phyloP scores from a whole-genome alignment of 179 eudicot species.

The Actinidia arguta region DNA sequence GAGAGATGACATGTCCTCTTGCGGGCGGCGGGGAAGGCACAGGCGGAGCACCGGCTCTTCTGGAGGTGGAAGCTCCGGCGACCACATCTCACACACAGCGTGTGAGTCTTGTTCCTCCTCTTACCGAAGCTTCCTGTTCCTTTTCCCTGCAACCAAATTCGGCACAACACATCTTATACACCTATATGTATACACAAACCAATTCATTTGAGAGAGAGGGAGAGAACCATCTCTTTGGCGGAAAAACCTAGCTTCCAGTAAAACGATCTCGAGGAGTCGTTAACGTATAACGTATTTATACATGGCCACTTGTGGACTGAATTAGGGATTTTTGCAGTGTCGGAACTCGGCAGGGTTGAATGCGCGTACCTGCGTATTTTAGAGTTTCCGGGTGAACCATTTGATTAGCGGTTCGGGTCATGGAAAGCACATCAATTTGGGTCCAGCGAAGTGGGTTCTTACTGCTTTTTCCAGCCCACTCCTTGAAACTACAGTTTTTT shows the following conservation, averaged over 20 bases:
- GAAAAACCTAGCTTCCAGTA: slow-evolving; percentile 1
- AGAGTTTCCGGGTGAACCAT: not conserved
- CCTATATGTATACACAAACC: not conserved
- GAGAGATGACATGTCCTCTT: slow-evolving; percentile 48
- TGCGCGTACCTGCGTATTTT: not conserved
- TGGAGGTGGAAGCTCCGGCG: slow-evolving; percentile 89
- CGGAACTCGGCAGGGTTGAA: not conserved
- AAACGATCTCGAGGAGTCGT: not conserved
- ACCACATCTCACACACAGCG: slow-evolving; percentile 82
- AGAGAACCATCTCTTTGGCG: not conserved
- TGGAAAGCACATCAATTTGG: too few species aligned
- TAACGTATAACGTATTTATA: not conserved
- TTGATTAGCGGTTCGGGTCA: not conserved
- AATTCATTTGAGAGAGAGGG: not conserved
- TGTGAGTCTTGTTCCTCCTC: slow-evolving; percentile 85
- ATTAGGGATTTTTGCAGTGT: not conserved
- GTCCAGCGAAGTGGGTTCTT: too few species aligned
- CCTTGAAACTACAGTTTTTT: too few species aligned
- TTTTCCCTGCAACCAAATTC: slow-evolving; percentile 37
- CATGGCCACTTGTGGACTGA: not conserved
- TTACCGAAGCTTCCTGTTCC: slow-evolving; percentile 84
- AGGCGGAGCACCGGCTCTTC: slow-evolving; percentile 82
- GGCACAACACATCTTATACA: not conserved
- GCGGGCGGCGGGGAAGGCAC: slow-evolving; percentile 86
- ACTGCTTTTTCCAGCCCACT: too few species aligned